phyloP scores from a whole-genome alignment of 1,139 yeast species.

The Tardiomyces digboiensis region DNA sequence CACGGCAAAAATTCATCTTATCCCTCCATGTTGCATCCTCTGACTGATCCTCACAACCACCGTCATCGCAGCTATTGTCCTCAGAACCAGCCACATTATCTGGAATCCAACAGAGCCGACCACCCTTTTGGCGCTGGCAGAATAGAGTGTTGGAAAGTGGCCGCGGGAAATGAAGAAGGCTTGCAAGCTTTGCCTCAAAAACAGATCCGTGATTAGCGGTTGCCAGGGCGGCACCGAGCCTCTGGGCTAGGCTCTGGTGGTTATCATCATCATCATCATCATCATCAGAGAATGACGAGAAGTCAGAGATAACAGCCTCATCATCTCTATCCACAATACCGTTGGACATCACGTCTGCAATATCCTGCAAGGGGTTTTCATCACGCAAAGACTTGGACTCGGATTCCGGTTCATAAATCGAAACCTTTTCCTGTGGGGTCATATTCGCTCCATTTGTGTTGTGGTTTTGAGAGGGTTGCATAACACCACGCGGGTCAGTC shows the following conservation, averaged over 20 bases:
- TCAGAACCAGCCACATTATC: neutral
- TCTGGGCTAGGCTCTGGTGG: neutral
- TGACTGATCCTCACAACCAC: neutral
- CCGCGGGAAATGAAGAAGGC: neutral
- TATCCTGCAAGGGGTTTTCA: neutral
- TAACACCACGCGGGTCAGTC: neutral
- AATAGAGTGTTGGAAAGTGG: neutral
- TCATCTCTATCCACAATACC: neutral
- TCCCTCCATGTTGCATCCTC: neutral
- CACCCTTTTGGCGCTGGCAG: slow-evolving; percentile 1
- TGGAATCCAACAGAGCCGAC: neutral
- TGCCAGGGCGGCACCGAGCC: neutral
- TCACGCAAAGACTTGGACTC: neutral
- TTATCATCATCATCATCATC: neutral
- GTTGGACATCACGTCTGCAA: neutral
- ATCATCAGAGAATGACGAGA: too few species aligned
- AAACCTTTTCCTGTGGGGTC: neutral
- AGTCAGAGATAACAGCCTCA: neutral
- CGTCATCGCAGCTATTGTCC: neutral
- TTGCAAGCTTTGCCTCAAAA: neutral
- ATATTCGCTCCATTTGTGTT: too few species aligned
- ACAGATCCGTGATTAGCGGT: neutral
- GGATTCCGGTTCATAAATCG: neutral
- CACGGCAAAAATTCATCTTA: neutral
- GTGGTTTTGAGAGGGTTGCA: too few species aligned